phyloP scores from a whole-genome alignment of 495 filamentous ascomycete species.

The Aspergillus haitiensis region DNA sequence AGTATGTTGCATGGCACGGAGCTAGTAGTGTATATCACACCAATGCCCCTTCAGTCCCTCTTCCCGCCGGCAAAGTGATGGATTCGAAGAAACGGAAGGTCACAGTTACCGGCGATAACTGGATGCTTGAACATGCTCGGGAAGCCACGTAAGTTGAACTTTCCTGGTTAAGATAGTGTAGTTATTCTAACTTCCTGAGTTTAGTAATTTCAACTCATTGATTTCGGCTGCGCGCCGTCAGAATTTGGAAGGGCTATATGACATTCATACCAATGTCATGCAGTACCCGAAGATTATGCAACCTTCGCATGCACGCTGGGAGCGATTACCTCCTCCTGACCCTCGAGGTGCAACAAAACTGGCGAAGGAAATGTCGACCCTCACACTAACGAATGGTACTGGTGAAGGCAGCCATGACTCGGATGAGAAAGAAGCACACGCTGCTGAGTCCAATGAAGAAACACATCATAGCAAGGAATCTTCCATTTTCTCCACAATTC shows the following conservation, averaged over 20 bases:
- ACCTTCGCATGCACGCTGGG: conserved; percentile 81
- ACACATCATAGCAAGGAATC: conserved; percentile 6
- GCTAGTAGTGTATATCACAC: conserved; percentile 94
- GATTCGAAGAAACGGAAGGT: conserved; percentile 78
- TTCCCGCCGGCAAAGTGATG: conserved; percentile 68
- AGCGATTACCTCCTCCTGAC: conserved; percentile 54
- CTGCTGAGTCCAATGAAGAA: conserved; percentile 19
- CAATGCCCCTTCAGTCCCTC: conserved; percentile 71
- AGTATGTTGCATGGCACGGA: conserved; percentile 97
- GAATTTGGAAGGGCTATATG: conserved; percentile 79
- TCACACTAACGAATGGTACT: conserved; percentile 39
- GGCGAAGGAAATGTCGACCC: conserved; percentile 38
- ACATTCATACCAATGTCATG: conserved; percentile 88
- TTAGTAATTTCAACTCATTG: conserved; percentile 76
- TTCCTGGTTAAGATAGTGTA: background rate
- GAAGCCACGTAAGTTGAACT: conserved; percentile 70
- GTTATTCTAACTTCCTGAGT: conserved; percentile 27
- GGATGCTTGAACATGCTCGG: conserved; percentile 91
- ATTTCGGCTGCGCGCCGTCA: conserved; percentile 62
- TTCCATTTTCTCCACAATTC: conserved; percentile 62
- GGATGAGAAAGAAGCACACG: conserved; percentile 17
- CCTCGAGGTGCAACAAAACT: conserved; percentile 30
- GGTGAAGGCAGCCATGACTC: conserved; percentile 24
- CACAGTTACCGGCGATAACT: conserved; percentile 92
- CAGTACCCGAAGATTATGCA: conserved; percentile 87